phyloP scores from a whole-genome alignment of 1,284 basidiomycete species.

The Peniophora sp. region DNA sequence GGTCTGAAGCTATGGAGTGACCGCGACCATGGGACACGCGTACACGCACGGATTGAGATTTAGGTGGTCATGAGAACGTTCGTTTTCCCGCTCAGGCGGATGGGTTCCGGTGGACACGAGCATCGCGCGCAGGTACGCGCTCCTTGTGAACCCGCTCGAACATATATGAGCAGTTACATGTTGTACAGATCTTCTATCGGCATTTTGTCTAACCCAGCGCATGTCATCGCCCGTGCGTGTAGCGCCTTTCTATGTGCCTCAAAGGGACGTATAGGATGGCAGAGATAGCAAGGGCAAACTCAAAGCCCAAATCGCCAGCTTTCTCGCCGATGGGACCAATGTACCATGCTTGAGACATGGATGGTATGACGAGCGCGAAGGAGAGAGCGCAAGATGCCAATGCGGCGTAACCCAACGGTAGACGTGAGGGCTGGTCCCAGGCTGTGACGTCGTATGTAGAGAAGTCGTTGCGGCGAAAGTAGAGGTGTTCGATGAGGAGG shows the following conservation, averaged over 20 bases:
- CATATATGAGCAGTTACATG: no score
- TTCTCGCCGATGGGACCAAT: constrained; percentile 58
- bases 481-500: constrained; percentile 55
- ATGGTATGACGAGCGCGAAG: constrained; percentile 55
- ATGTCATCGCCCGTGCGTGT: constrained; percentile 2
- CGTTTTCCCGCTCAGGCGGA: no score
- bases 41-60: no score
- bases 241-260: constrained; percentile 28
- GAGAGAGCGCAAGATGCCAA: constrained; percentile 40
- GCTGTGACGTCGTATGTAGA: constrained; percentile 37
- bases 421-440: constrained; percentile 46
- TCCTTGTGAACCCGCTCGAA: no score
- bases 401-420: constrained; percentile 64
- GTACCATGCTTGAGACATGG: constrained; percentile 70
- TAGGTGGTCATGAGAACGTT: no score
- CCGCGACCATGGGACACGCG: no score
- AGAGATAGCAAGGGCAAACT: constrained; percentile 52
- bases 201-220: not conserved
- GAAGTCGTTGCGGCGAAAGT: constrained; percentile 49
- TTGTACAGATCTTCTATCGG: no score
- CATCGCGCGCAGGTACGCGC: no score
- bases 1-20: no score
- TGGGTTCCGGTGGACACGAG: no score
- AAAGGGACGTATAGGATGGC: constrained; percentile 52
- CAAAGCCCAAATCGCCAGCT: constrained; percentile 76